Conservation (phyloP, 176 grass and related monocot species). For the Hordeum vulgare region MorexV3_pseudomolecules_assembly NC_058522.1:509281169-509281668, state of each 20-base stretch:
- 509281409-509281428: not conserved
- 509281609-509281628: not conserved
- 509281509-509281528: not conserved
- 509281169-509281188: not conserved
- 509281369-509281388: not conserved
- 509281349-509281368: not conserved
- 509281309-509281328: not conserved
- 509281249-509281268: too few species aligned
- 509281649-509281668: slow-evolving; percentile 30
- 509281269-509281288: too few species aligned
- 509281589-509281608: not conserved
- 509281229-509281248: too few species aligned
- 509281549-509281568: not conserved
- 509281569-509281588: not conserved
- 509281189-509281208: too few species aligned
- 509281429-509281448: not conserved
- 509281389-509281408: not conserved
- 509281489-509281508: not conserved
- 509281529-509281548: not conserved
- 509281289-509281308: not conserved
- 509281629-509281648: slow-evolving; percentile 37
- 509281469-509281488: not conserved
- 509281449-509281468: not conserved
- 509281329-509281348: not conserved
- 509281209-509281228: too few species aligned